These are phyloP conservation scores for Arachis stenosperma DNA, from an alignment of 306 rosid species.

Conservation along the genomic window DNA sequence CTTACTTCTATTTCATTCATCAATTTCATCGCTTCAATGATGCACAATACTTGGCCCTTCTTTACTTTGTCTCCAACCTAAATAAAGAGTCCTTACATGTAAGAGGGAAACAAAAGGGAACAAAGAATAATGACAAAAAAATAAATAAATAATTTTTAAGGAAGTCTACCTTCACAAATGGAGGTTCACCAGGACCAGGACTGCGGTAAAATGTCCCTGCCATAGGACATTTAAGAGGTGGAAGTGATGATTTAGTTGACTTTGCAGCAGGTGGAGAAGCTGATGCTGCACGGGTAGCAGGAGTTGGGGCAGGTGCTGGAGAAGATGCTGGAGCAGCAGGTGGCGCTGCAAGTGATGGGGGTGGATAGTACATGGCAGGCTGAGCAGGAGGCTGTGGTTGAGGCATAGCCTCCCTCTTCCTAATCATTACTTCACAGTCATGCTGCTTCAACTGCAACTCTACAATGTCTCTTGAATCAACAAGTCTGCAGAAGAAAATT, in stretches of 20 bases:
- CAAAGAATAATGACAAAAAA: slow-evolving; percentile 12
- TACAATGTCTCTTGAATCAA: slow-evolving; percentile 82
- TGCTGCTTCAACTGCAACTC: slow-evolving; percentile 77
- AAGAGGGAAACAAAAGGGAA: slow-evolving; percentile 16
- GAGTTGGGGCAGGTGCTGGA: slow-evolving; percentile 33
- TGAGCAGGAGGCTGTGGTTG: slow-evolving; percentile 56
- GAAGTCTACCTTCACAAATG: slow-evolving; percentile 71
- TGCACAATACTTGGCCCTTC: slow-evolving; percentile 77
- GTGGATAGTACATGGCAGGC: slow-evolving; percentile 42
- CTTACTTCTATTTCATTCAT: slow-evolving; percentile 90
- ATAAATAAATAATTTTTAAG: background rate
- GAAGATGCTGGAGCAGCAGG: slow-evolving; percentile 36
- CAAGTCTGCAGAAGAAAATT: slow-evolving; percentile 61
- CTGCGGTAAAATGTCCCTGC: slow-evolving; percentile 82
- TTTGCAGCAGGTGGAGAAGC: slow-evolving; percentile 52
- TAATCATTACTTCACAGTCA: slow-evolving; percentile 67
- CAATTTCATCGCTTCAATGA: slow-evolving; percentile 88
- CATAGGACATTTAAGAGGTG: slow-evolving; percentile 72
- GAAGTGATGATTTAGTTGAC: slow-evolving; percentile 59
- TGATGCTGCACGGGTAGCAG: slow-evolving; percentile 42
- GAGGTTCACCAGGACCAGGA: slow-evolving; percentile 72
- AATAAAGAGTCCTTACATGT: slow-evolving; percentile 36
- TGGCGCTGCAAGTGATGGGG: slow-evolving; percentile 29
- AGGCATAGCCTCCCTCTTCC: slow-evolving; percentile 77
- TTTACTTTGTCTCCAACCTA: slow-evolving; percentile 83